phyloP scores from a whole-genome alignment of 345 rosid species.

The Barbarea vulgaris region DNA sequence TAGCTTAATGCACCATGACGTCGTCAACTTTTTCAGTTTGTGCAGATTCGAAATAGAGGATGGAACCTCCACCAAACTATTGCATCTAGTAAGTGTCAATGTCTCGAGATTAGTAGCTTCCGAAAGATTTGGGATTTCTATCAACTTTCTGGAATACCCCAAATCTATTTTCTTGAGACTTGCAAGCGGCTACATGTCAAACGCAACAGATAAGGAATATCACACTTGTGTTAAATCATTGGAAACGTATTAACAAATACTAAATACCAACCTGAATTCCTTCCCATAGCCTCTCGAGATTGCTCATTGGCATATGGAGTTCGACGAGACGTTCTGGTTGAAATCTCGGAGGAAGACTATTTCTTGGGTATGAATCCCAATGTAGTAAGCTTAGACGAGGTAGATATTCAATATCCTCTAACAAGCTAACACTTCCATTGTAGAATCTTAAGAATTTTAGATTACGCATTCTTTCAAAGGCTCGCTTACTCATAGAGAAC shows the following conservation, averaged over 20 bases:
- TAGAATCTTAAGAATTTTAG: neutral
- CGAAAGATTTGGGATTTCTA: constrained; percentile 21
- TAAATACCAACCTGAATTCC: constrained; percentile 6
- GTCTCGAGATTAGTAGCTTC: constrained; percentile 13
- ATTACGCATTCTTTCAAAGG: neutral
- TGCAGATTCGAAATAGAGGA: neutral
- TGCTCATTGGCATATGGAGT: neutral
- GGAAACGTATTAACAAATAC: no score
- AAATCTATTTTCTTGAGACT: constrained; percentile 21
- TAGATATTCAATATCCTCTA: neutral
- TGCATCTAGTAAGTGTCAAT: neutral
- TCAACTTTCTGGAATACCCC: neutral
- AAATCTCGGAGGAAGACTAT: constrained; percentile 22
- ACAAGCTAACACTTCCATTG: no score
- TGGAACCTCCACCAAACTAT: constrained; percentile 7
- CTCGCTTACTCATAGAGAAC: neutral
- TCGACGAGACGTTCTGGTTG: neutral
- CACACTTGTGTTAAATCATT: no score
- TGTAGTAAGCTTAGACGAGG: constrained; percentile 5
- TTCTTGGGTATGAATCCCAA: constrained; percentile 17
- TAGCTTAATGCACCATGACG: no score
- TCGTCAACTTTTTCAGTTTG: neutral
- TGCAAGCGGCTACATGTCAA: neutral
- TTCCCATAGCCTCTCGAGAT: constrained; percentile 11
- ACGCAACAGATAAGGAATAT: no score